Conservation (phyloP, 148 eudicot species). For the Chenopodium formosanum region DNA sequence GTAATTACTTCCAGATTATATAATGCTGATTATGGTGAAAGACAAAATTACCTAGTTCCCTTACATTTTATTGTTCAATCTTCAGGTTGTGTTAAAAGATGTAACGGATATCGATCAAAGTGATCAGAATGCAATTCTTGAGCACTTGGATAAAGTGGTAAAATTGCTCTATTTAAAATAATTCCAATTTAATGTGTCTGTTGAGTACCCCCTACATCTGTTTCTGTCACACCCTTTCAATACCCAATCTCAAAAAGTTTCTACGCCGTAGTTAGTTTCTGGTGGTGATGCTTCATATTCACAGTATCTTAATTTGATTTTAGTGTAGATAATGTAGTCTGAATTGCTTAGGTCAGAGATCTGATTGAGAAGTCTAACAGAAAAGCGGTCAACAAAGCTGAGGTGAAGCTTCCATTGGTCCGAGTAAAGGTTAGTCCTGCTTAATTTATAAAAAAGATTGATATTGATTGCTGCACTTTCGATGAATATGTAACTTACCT, state of each 20-base stretch:
- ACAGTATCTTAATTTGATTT: slow-evolving; percentile 4
- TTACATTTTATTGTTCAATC: slow-evolving; percentile 17
- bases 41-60: background rate
- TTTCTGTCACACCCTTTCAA: slow-evolving; percentile 10
- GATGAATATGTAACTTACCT: background rate
- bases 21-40: slow-evolving; percentile 18
- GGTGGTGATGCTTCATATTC: slow-evolving; percentile 1
- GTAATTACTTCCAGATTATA: slow-evolving; percentile 34
- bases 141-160: slow-evolving; percentile 94
- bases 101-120: slow-evolving; percentile 77
- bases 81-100: slow-evolving; percentile 83
- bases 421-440: slow-evolving; percentile 65
- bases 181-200: background rate
- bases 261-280: background rate
- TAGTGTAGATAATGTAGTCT: slow-evolving; percentile 12
- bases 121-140: slow-evolving; percentile 91
- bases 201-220: background rate
- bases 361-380: slow-evolving; percentile 73
- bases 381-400: slow-evolving; percentile 43
- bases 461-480: background rate
- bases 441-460: background rate
- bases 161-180: background rate
- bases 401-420: slow-evolving; percentile 82
- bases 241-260: background rate
- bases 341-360: slow-evolving; percentile 59